Evolutionary conservation across 208 protist genomes (phyloP).

Genomic region (Leishmania tarentolae): DNA sequence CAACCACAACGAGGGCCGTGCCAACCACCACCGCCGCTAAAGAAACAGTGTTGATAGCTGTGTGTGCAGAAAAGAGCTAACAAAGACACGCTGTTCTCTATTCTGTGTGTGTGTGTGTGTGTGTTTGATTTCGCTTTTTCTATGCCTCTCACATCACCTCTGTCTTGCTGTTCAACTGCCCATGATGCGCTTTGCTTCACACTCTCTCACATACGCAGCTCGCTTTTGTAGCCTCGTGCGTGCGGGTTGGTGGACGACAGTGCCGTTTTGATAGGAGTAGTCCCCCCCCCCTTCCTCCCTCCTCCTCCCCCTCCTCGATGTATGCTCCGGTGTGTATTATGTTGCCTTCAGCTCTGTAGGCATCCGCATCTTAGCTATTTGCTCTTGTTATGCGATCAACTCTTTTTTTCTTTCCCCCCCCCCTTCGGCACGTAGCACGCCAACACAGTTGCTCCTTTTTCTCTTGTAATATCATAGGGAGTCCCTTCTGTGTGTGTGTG

Average conservation of each 20-base stretch:
- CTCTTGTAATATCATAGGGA: neutral
- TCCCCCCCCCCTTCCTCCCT: neutral
- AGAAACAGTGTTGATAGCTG: neutral
- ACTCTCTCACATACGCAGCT: neutral
- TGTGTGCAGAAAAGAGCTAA: neutral
- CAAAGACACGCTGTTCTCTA: neutral
- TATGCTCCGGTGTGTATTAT: conserved; percentile 3
- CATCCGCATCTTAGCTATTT: conserved; percentile 17
- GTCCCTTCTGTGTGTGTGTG: neutral
- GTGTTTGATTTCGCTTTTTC: neutral
- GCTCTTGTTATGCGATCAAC: conserved; percentile 17
- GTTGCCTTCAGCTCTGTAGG: neutral
- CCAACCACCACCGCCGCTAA: conserved; percentile 22
- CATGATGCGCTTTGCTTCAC: neutral
- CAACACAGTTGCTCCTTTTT: neutral
- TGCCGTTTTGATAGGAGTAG: neutral
- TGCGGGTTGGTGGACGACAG: neutral
- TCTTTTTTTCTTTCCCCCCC: conserved; percentile 11
- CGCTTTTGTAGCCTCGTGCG: neutral
- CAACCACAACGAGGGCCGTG: conserved; percentile 13
- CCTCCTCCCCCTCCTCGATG: neutral
- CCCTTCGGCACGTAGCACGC: neutral
- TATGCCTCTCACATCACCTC: neutral
- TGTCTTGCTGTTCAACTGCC: neutral
- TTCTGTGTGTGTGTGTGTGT: neutral